These are phyloP conservation scores for Anisodus acutangulus DNA, from an alignment of 257 asterid species.

Conservation along the genomic window DNA sequence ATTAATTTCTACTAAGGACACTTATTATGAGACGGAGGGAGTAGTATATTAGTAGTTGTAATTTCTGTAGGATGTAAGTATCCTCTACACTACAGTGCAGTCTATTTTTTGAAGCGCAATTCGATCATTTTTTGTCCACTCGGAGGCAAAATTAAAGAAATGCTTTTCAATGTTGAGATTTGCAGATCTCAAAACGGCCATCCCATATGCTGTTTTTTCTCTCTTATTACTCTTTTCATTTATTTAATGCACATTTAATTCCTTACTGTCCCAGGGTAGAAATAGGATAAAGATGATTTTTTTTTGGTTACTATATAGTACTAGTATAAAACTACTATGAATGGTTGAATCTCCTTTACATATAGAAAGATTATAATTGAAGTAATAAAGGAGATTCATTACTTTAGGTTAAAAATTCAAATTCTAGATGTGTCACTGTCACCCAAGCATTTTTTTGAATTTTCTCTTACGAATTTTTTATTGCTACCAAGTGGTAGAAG, in stretches of 20 bases:
- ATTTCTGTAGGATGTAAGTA: neutral
- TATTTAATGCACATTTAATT: neutral
- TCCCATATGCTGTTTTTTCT: no score
- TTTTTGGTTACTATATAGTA: no score
- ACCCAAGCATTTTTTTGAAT: neutral
- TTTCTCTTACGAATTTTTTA: neutral
- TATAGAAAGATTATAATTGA: no score
- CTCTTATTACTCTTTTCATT: neutral
- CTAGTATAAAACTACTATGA: neutral
- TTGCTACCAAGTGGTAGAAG: neutral
- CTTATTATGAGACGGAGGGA: no score
- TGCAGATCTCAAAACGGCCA: no score
- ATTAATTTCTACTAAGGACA: no score
- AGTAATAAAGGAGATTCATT: neutral
- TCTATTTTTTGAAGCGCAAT: neutral
- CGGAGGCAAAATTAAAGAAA: neutral
- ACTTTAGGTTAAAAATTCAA: neutral
- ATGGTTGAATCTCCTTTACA: neutral
- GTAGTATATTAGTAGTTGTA: no score
- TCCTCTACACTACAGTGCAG: no score
- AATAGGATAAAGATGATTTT: no score
- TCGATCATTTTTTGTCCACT: neutral
- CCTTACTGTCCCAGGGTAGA: neutral
- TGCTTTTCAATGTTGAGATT: neutral
- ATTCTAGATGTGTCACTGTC: neutral